Percentiles rank a stretch among this genome's conserved stretches.
Conservation (phyloP, 306 rosid genomes). For the Cajanus cajan region DNA sequence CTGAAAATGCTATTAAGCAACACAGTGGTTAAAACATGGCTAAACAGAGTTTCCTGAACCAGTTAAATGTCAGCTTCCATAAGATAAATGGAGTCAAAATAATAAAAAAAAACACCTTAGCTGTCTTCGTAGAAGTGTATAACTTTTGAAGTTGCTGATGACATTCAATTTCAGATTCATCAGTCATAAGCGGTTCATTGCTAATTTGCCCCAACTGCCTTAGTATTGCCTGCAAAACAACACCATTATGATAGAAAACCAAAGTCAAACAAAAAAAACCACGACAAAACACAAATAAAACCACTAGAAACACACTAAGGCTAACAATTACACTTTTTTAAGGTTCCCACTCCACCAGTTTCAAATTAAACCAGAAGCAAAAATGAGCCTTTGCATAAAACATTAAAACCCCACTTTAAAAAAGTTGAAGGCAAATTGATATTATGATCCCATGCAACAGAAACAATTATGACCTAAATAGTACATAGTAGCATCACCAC, state of each 20-base stretch:
- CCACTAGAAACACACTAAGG: conserved; percentile 1
- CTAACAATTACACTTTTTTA: conserved; percentile 7
- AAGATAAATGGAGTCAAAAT: background rate
- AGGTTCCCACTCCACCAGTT: conserved; percentile 13
- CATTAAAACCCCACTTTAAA: background rate
- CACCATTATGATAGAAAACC: conserved; percentile 16
- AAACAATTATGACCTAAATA: conserved; percentile 23
- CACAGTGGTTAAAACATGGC: conserved; percentile 19
- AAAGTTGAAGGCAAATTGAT: background rate
- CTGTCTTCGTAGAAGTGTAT: conserved; percentile 70
- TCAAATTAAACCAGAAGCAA: conserved; percentile 23
- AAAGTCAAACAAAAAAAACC: conserved; percentile 11
- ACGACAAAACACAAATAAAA: background rate
- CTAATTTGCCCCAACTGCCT: conserved; percentile 76
- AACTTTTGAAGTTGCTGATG: conserved; percentile 72
- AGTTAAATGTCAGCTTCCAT: background rate
- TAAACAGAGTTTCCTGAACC: conserved; percentile 6
- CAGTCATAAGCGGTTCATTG: conserved; percentile 59
- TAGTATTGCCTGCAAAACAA: conserved; percentile 68
- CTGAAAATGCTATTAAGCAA: conserved; percentile 73
- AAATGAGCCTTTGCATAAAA: background rate
- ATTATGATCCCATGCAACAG: background rate
- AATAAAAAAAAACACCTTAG: conserved; percentile 69
- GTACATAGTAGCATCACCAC: conserved; percentile 9
- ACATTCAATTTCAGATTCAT: conserved; percentile 76